Conservation (phyloP, 2,329 filamentous ascomycete species). For the Paracamarosporium sp. region DNA sequence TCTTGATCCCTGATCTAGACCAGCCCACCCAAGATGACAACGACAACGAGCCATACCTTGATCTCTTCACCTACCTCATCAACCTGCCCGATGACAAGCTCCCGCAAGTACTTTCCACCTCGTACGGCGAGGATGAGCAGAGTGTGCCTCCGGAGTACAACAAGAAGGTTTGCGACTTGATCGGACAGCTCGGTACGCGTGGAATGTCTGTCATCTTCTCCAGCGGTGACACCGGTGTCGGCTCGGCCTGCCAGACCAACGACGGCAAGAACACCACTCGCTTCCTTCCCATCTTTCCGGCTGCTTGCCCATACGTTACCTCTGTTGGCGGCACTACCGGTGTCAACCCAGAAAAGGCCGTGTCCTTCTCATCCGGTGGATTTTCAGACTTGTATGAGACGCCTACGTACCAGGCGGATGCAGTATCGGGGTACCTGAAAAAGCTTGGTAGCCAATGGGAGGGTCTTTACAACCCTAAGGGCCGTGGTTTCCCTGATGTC, state of each 20-base stretch:
- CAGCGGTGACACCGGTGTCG: slow-evolving; percentile 49
- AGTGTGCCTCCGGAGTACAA: slow-evolving; percentile 45
- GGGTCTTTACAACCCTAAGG: slow-evolving; percentile 52
- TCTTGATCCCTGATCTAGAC: slow-evolving; percentile 56
- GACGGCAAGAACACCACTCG: slow-evolving; percentile 52
- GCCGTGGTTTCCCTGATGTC: slow-evolving; percentile 55
- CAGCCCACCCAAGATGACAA: slow-evolving; percentile 51
- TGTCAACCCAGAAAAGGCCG: slow-evolving; percentile 48
- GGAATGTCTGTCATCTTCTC: slow-evolving; percentile 50
- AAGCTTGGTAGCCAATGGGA: slow-evolving; percentile 48
- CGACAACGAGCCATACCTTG: slow-evolving; percentile 57
- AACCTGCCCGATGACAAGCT: slow-evolving; percentile 41
- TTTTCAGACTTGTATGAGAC: slow-evolving; percentile 54
- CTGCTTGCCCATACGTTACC: slow-evolving; percentile 57
- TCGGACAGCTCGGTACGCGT: slow-evolving; percentile 48
- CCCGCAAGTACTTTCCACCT: slow-evolving; percentile 47
- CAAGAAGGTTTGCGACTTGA: slow-evolving; percentile 47
- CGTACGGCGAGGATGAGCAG: slow-evolving; percentile 51
- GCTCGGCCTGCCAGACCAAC: slow-evolving; percentile 54
- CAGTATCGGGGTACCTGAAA: slow-evolving; percentile 48
- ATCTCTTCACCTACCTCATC: slow-evolving; percentile 46
- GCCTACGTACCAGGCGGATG: slow-evolving; percentile 51
- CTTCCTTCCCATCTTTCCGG: slow-evolving; percentile 55
- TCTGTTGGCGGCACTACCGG: slow-evolving; percentile 52
- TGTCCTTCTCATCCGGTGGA: slow-evolving; percentile 52